These are phyloP conservation scores for Pouteria campechiana DNA, from an alignment of 179 eudicot species.

Conservation along the genomic window DNA sequence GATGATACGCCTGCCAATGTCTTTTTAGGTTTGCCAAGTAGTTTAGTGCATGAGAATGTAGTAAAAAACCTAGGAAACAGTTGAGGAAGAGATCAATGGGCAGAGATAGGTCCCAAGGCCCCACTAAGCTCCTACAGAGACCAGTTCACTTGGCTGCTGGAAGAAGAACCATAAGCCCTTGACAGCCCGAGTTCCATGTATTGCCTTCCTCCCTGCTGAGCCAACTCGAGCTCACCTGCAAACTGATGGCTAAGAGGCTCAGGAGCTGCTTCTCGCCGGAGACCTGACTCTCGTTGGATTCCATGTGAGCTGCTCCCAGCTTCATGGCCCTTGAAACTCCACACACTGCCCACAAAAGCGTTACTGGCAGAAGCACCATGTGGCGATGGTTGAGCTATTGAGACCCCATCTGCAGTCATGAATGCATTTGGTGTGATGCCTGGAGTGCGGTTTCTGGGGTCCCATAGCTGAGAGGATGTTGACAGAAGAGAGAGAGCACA, in stretches of 20 bases:
- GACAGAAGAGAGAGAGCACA: slow-evolving; percentile 99
- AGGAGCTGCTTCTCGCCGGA: slow-evolving; percentile 42
- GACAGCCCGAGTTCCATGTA: slow-evolving; percentile 44
- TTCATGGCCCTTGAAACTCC: slow-evolving; percentile 52
- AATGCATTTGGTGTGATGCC: slow-evolving; percentile 26
- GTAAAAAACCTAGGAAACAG: no score
- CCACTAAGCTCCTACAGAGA: no score
- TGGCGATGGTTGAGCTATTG: slow-evolving; percentile 30
- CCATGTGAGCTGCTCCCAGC: slow-evolving; percentile 15
- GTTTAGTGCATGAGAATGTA: no score
- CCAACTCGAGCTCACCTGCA: slow-evolving; percentile 34
- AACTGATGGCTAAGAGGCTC: slow-evolving; percentile 18
- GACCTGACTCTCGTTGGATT: slow-evolving; percentile 33
- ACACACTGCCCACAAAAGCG: slow-evolving; percentile 25
- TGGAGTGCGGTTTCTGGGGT: slow-evolving; percentile 42
- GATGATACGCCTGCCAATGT: no score
- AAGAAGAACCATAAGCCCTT: slow-evolving; percentile 43
- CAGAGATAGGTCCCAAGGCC: no score
- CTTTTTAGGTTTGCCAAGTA: no score
- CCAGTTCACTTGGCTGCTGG: no score
- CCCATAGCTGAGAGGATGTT: slow-evolving; percentile 78
- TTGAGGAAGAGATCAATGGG: no score
- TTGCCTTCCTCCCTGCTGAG: slow-evolving; percentile 39
- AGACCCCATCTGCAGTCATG: slow-evolving; percentile 26
- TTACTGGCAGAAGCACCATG: slow-evolving; percentile 26